phyloP scores from a whole-genome alignment of 2,329 filamentous ascomycete genomes.

The Colletotrichum sp. region DNA sequence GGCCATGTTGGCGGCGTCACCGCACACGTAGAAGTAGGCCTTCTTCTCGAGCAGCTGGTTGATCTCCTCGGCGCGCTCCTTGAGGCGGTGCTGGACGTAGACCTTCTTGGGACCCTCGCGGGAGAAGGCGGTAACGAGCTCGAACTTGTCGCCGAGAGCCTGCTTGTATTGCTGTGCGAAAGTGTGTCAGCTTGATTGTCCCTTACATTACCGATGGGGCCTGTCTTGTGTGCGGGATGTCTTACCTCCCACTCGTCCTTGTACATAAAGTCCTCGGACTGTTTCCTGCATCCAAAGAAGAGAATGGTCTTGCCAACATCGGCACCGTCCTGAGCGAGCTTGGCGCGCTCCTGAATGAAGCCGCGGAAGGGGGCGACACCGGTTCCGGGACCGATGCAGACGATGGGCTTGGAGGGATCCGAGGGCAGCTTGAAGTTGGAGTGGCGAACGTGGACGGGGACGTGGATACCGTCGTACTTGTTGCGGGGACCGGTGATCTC shows the following conservation, averaged over 20 bases:
- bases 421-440: constrained; percentile 99
- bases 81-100: constrained; percentile 93
- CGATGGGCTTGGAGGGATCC: constrained; percentile 90
- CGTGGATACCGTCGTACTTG: constrained; percentile 95
- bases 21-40: constrained; percentile 97
- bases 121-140: constrained; percentile 94
- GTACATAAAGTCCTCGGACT: constrained; percentile 92
- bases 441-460: constrained; percentile 94
- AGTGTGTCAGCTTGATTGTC: background rate
- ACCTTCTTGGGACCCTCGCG: constrained; percentile 86
- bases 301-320: constrained; percentile 86
- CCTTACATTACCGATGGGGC: background rate
- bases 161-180: constrained; percentile 76
- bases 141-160: constrained; percentile 85
- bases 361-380: constrained; percentile 96
- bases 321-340: constrained; percentile 79
- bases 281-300: constrained; percentile 94
- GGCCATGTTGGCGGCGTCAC: constrained; percentile 97
- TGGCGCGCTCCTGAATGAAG: constrained; percentile 92
- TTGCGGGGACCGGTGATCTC: constrained; percentile 88
- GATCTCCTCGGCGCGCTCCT: constrained; percentile 82
- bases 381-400: constrained; percentile 95
- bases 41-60: constrained; percentile 85
- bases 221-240: constrained; percentile 14
- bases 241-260: constrained; percentile 90